Conservation (phyloP, 1,284 basidiomycete genomes). For the Schizophyllum amplum region DNA sequence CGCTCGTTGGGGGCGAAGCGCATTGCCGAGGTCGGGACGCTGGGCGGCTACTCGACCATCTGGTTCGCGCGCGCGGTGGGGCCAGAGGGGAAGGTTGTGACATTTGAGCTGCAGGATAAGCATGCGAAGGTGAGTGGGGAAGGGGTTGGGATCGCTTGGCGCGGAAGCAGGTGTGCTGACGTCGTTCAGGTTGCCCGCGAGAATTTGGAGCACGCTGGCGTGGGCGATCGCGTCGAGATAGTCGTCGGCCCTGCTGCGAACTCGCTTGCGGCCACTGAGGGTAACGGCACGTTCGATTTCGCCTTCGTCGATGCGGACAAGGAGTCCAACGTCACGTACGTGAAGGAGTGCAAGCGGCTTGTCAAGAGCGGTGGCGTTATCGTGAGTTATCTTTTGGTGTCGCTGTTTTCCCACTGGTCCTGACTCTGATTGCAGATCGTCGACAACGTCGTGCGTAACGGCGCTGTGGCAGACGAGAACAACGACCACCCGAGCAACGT, state of each 20-base stretch:
- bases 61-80: conserved; percentile 8
- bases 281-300: conserved; percentile 44
- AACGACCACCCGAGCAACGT: conserved; percentile 25
- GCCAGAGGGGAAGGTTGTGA: conserved; percentile 8
- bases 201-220: conserved; percentile 41
- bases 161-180: not conserved
- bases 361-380: conserved; percentile 45
- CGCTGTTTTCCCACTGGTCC: not conserved
- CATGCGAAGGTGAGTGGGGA: conserved; percentile 2
- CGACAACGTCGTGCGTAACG: conserved; percentile 52
- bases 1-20: conserved; percentile 40
- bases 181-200: conserved; percentile 37
- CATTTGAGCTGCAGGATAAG: conserved; percentile 9
- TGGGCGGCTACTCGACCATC: conserved; percentile 40
- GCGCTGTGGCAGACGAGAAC: conserved; percentile 34
- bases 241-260: conserved; percentile 43
- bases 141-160: not conserved
- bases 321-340: conserved; percentile 37
- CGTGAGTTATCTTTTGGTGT: conserved; percentile 25
- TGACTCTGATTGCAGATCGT: conserved; percentile 32
- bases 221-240: conserved; percentile 37
- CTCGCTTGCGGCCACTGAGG: conserved; percentile 32
- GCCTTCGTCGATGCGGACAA: conserved; percentile 62
- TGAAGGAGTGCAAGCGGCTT: conserved; percentile 46
- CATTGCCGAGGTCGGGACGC: conserved; percentile 53